Conservation (phyloP, 108 stramenopile genomes). For the Cylindrotheca fusiformis region DNA sequence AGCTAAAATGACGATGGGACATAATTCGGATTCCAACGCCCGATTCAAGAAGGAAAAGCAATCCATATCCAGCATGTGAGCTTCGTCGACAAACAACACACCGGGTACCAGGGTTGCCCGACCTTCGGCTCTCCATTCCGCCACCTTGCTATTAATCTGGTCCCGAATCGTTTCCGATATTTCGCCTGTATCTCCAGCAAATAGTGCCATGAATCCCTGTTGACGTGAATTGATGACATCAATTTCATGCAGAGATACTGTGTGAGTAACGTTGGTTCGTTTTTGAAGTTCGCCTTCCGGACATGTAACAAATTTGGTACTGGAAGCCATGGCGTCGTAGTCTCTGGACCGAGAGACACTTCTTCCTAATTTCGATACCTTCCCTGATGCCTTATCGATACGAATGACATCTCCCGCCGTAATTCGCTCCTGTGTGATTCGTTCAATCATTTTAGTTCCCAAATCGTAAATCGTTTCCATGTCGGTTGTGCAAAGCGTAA, state of each 20-base stretch:
- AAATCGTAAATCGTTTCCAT: slow-evolving; percentile 99
- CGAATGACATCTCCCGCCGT: slow-evolving; percentile 99
- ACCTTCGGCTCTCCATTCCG: slow-evolving; percentile 98
- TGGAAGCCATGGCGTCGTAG: slow-evolving; percentile 98
- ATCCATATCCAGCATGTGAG: slow-evolving; percentile 99
- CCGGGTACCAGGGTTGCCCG: slow-evolving; percentile 97
- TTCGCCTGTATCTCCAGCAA: slow-evolving; percentile 99
- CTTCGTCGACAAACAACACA: slow-evolving; percentile 99
- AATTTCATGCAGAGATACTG: slow-evolving; percentile 97
- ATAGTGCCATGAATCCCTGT: slow-evolving; percentile 98
- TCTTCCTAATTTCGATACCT: slow-evolving; percentile 95
- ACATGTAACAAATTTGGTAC: slow-evolving; percentile 97
- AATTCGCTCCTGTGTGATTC: slow-evolving; percentile 93
- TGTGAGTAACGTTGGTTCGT: slow-evolving; percentile 95
- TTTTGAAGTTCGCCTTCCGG: slow-evolving; percentile 99
- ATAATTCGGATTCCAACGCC: slow-evolving; percentile 90
- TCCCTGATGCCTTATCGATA: slow-evolving; percentile 97
- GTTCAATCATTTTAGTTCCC: slow-evolving; percentile 99
- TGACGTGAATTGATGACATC: slow-evolving; percentile 99
- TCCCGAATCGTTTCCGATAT: slow-evolving; percentile 95
- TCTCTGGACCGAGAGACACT: slow-evolving; percentile 92
- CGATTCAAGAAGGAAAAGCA: slow-evolving; percentile 98
- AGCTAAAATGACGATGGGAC: slow-evolving; percentile 96
- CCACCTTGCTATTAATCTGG: slow-evolving; percentile 97
- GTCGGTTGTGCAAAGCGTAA: slow-evolving; percentile 98